These are phyloP conservation scores for Saturnispora saitoi DNA, from an alignment of 805 yeast species.

Conservation along the genomic window DNA sequence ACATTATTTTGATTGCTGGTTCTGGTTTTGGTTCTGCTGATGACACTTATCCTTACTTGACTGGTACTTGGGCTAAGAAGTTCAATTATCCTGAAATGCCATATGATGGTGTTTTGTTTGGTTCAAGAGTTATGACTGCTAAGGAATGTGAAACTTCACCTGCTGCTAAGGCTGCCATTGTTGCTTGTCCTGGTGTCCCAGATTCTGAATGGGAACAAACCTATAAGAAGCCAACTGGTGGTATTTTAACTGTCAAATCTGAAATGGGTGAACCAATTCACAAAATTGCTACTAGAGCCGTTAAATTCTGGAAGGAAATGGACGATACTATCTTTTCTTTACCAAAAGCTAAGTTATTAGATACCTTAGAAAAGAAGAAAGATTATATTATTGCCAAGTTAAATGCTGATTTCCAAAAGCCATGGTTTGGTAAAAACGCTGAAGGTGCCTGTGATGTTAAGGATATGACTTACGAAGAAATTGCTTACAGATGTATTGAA, in stretches of 20 bases:
- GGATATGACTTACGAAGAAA: slow-evolving; percentile 93
- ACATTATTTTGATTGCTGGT: slow-evolving; percentile 90
- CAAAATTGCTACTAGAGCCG: slow-evolving; percentile 97
- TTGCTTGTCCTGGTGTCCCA: slow-evolving; percentile 80
- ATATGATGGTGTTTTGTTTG: slow-evolving; percentile 92
- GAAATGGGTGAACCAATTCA: slow-evolving; percentile 99
- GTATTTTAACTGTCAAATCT: slow-evolving; percentile 89
- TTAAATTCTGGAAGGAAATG: slow-evolving; percentile 92
- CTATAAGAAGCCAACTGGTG: slow-evolving; percentile 93
- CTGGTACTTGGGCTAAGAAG: slow-evolving; percentile 90
- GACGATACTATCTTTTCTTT: slow-evolving; percentile 87
- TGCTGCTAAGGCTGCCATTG: slow-evolving; percentile 89
- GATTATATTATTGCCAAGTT: slow-evolving; percentile 77
- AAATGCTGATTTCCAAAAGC: slow-evolving; percentile 94
- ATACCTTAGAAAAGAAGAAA: slow-evolving; percentile 72
- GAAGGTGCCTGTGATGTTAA: slow-evolving; percentile 81
- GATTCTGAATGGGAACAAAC: slow-evolving; percentile 90
- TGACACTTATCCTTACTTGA: slow-evolving; percentile 94
- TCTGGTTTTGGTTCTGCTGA: slow-evolving; percentile 97
- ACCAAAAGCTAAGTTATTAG: slow-evolving; percentile 82
- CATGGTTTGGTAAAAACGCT: slow-evolving; percentile 84
- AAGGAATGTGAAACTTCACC: slow-evolving; percentile 92
- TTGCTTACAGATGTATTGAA: slow-evolving; percentile 79
- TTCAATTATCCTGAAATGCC: slow-evolving; percentile 98
- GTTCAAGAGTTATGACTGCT: slow-evolving; percentile 96